Percentiles rank a stretch among this genome's conserved stretches.
These are phyloP conservation scores for Biancaea sappan DNA, from an alignment of 306 rosid genomes.

Conservation along the genomic window DNA sequence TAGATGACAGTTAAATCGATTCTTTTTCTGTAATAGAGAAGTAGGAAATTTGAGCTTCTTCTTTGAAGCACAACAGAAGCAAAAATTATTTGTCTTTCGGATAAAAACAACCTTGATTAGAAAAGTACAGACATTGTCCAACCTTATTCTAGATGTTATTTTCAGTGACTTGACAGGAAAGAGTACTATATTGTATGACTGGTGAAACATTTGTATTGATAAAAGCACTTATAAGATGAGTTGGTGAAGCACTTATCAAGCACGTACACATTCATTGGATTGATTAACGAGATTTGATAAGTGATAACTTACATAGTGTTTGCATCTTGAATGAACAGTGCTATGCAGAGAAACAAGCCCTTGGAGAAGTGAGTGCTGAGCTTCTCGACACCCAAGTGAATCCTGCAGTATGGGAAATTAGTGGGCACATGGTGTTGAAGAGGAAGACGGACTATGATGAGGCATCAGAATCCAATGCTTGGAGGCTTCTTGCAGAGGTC, in stretches of 20 bases:
- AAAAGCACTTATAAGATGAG: background rate
- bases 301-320: background rate
- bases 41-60: background rate
- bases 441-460: conserved; percentile 88
- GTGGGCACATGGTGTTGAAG: conserved; percentile 99
- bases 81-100: background rate
- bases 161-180: background rate
- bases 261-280: background rate
- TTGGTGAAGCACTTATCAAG: no score
- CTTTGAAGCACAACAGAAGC: background rate
- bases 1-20: background rate
- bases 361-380: conserved; percentile 90
- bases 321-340: conserved; percentile 57
- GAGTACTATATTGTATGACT: no score
- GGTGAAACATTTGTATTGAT: no score
- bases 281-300: background rate
- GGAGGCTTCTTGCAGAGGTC: conserved; percentile 95
- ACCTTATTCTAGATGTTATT: no score
- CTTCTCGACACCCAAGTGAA: conserved; percentile 95
- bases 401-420: conserved; percentile 98
- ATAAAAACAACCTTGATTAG: background rate
- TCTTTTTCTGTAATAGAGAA: background rate
- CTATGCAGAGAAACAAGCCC: conserved; percentile 98
- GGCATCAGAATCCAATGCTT: conserved; percentile 90
- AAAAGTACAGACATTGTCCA: background rate